A percentile compares a stretch with the other conserved stretches of the same genome.
Evolutionary conservation across 2,329 filamentous ascomycete species (phyloP).

Genomic region (Teratosphaeria epicoccoides): DNA sequence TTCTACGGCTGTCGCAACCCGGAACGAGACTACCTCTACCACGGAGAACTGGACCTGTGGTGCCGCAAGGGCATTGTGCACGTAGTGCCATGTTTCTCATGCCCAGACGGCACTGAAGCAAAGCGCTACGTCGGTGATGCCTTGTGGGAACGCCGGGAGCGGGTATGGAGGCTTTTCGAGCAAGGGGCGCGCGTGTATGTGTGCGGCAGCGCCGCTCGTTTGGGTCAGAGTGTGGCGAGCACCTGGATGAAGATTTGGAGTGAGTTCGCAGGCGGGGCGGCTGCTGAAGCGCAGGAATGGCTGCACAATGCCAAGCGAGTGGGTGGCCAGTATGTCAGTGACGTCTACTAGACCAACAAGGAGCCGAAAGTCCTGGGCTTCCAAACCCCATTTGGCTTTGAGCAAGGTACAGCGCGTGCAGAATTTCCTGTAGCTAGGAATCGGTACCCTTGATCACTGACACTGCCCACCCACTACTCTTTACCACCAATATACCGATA

Average conservation of each 20-base stretch:
- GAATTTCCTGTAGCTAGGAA: no score
- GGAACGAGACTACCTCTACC: conserved; percentile 50
- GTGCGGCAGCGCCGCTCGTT: conserved; percentile 45
- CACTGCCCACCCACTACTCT: conserved; percentile 22
- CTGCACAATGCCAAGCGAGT: no score
- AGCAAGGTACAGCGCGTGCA: no score
- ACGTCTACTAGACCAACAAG: no score
- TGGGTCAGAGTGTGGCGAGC: conserved; percentile 30
- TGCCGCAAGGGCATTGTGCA: conserved; percentile 51
- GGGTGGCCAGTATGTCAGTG: no score
- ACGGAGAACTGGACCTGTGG: conserved; percentile 51
- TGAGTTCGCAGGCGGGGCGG: neutral
- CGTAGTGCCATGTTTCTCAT: conserved; percentile 43
- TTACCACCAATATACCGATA: conserved; percentile 40
- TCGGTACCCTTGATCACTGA: no score
- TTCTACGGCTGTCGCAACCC: conserved; percentile 49
- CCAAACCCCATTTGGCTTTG: no score
- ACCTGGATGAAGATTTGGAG: conserved; percentile 15
- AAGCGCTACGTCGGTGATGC: conserved; percentile 33
- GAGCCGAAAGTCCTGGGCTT: no score
- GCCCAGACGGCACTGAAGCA: conserved; percentile 35
- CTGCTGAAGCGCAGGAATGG: no score
- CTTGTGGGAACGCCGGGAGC: neutral
- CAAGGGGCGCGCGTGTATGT: conserved; percentile 50
- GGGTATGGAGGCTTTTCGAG: conserved; percentile 35